Conservation (phyloP, 2,329 filamentous ascomycete genomes). For the Epicoccum nigrum region DNA sequence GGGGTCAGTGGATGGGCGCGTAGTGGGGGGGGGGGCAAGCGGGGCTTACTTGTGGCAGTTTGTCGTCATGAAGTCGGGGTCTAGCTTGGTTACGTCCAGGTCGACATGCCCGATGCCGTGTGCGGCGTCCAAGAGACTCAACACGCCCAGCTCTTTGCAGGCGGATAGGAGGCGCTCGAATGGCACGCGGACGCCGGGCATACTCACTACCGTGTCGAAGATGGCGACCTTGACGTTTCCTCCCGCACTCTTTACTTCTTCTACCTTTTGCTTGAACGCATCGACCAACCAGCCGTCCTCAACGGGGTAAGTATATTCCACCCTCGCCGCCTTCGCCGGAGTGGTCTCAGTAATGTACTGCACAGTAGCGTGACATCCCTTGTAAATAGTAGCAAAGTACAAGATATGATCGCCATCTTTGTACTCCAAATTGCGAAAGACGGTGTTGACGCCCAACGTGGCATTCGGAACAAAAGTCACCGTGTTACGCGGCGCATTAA, state of each 20-base stretch:
- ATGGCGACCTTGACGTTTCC: slow-evolving; percentile 70
- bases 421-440: slow-evolving; percentile 77
- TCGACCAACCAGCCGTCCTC: slow-evolving; percentile 70
- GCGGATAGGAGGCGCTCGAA: slow-evolving; percentile 70
- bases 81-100: slow-evolving; percentile 68
- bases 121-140: slow-evolving; percentile 82
- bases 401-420: slow-evolving; percentile 75
- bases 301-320: slow-evolving; percentile 71
- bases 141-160: slow-evolving; percentile 70
- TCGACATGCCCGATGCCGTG: slow-evolving; percentile 82
- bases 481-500: slow-evolving; percentile 69
- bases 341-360: slow-evolving; percentile 74
- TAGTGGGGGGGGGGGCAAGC: no score
- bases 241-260: slow-evolving; percentile 59
- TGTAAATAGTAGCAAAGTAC: slow-evolving; percentile 80
- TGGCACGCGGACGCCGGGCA: slow-evolving; percentile 80
- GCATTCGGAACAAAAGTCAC: slow-evolving; percentile 83
- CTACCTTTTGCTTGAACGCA: slow-evolving; percentile 66
- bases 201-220: slow-evolving; percentile 80
- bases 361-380: slow-evolving; percentile 75
- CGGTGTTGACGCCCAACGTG: slow-evolving; percentile 76
- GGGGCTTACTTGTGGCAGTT: slow-evolving; percentile 63
- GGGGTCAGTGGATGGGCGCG: neutral
- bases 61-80: slow-evolving; percentile 84
- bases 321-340: slow-evolving; percentile 56